Evolutionary conservation across 2,329 filamentous ascomycete species (phyloP), one percentile per base, ranked within the genome.

Genomic region (Penicillium sp.): DNA sequence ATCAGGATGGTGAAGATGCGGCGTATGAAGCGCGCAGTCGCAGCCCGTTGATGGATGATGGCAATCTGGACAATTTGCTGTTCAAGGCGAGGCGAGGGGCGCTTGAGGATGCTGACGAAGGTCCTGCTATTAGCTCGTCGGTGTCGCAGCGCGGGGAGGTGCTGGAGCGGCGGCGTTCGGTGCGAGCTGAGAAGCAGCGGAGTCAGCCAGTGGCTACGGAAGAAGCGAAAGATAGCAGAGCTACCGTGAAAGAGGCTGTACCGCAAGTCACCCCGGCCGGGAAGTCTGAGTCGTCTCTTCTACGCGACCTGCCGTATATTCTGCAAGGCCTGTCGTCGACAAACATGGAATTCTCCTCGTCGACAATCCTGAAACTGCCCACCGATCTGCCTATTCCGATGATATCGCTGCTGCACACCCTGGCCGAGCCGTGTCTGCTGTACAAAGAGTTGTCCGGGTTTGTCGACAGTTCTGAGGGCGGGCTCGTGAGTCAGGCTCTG

Each of bases 371-470:
- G 52, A 89, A 85, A 66, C 77, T 99, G 24, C 95, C 94, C 0
- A 66, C 85, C 0, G 90, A 86, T 0, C 79, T 99, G 5, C 91
- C 94, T 1, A 79, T 92, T 5, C 93, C 94, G 2, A 80, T 97
- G 9, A 80, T 97, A 14, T 92, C 91, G 16, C 81, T 99, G 9
- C 79, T 99, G 2, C 91, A 99, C 66, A 90, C 89, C 0, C 78
- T 99, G 20, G 91, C 94, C 1, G 94, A 99, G 68, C 94, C 94
- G 7, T 95, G 93, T 5, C 79, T 99, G n/a, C 79, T 99, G 8
- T 99, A 97, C 69, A 85, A 87, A 59, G 84, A 84, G 1, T 81
- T 99, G 1, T 84, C 91, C 14, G 80, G 82, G 3, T 99, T 96
- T 72, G 88, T 93, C 56, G 88, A 95, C 59, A 87, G 87, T 4